phyloP scores from a whole-genome alignment of 208 protist genomes.

The Acanthamoeba culbertsoni region DNA sequence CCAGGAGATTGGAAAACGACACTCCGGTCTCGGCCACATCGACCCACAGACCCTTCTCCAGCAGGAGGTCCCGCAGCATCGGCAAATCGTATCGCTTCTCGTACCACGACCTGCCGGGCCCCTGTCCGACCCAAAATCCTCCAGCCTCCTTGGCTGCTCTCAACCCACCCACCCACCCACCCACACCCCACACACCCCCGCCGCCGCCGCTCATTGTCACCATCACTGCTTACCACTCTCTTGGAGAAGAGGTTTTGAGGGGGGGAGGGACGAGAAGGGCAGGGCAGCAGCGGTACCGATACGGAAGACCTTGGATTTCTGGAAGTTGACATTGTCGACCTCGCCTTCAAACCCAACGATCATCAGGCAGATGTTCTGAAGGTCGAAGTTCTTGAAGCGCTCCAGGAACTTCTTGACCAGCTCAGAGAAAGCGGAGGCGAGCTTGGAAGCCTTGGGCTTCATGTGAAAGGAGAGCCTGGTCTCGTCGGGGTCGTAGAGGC shows the following conservation, averaged over 20 bases:
- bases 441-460: constrained; percentile 59
- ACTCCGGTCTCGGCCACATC: constrained; percentile 79
- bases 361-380: constrained; percentile 56
- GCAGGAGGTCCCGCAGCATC: constrained; percentile 70
- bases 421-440: constrained; percentile 67
- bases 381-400: constrained; percentile 72
- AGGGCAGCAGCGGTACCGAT: constrained; percentile 18
- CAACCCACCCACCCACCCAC: too few relatives aligned
- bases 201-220: constrained; percentile 56
- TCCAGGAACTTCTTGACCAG: constrained; percentile 39
- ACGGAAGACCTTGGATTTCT: constrained; percentile 30
- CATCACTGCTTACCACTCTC: too few relatives aligned
- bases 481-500: constrained; percentile 46
- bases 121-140: constrained; percentile 27
- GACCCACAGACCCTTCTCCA: constrained; percentile 71
- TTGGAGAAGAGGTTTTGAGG: too few relatives aligned
- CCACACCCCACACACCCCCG: too few relatives aligned
- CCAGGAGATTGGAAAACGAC: constrained; percentile 61
- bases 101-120: background rate
- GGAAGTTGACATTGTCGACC: constrained; percentile 63
- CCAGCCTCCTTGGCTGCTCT: constrained; percentile 67
- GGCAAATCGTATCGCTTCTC: constrained; percentile 9
- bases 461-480: constrained; percentile 53
- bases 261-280: too few relatives aligned
- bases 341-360: constrained; percentile 68